Evolutionary conservation across 2,329 filamentous ascomycete genomes (phyloP), one percentile per base, ranked within the genome.

Genomic region (Fusarium azukiicola): DNA sequence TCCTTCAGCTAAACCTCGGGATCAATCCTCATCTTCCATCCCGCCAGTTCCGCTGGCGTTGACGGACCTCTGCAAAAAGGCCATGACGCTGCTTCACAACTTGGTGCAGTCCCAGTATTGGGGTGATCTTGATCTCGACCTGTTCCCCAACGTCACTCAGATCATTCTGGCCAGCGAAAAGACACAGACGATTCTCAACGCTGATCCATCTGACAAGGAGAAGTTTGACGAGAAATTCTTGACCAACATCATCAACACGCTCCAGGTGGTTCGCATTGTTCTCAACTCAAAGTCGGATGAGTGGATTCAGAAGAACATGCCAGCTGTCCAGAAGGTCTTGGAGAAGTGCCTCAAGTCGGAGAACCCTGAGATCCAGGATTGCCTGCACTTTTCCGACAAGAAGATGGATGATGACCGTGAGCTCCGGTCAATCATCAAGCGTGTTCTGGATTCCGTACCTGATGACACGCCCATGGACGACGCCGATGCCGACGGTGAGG

Each of bases 291-390:
- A 98, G 86, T 90, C 96, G 0, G 95, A 98, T 83, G 96, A 98
- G 6, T 99, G 98, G 98, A 95, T 99, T 49, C 88, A 97, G 69
- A 94, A 94, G 82, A 96, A 96, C 79, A 92, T 98, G 81, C 87
- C 95, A 1, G 90, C 94, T 40, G 91, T 99, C 40, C 96, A 99
- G 85, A 98, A 96, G 84, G 93, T 99, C 17, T 88, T 99, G 19
- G 97, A 99, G 78, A 99, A 98, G 88, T 94, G 96, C 17, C 89
- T 99, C 70, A 96, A 96, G 82, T 97, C 95, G 6, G 97, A 99
- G 80, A 96, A 97, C 79, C 93, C 96, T 0, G 98, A 99, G 84
- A 94, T 99, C 13, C 98, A 99, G 82, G 97, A 99, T 84, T 98
- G 96, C 84, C 89, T 99, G 44, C 96, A 99, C 86, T 91, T 94